Evolutionary conservation across 176 grass and related monocot genomes (phyloP).

Genomic region (Thinopyrum elongatum): DNA sequence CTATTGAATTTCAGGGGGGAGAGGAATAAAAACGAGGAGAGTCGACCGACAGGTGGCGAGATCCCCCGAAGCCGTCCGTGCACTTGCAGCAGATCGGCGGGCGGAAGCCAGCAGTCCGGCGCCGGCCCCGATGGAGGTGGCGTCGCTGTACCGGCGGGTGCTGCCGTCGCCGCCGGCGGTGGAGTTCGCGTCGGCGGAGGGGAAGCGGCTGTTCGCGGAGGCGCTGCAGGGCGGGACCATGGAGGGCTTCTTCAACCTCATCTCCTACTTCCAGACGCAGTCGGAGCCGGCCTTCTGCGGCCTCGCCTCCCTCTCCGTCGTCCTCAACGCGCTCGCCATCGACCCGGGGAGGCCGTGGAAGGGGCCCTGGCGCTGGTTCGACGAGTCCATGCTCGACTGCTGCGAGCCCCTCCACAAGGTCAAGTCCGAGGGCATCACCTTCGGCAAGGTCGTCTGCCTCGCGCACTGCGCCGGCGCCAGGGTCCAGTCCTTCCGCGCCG

Average conservation of each 20-base stretch:
- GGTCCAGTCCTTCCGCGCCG: constrained; percentile 62
- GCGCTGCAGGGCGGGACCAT: constrained; percentile 69
- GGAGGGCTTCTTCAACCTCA: constrained; percentile 77
- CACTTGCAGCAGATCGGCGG: not conserved
- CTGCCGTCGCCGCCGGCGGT: constrained; percentile 84
- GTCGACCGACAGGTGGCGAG: not conserved
- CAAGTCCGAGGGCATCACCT: constrained; percentile 72
- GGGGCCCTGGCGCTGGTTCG: constrained; percentile 97
- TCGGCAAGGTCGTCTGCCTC: constrained; percentile 85
- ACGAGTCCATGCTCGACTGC: constrained; percentile 97
- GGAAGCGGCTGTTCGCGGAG: constrained; percentile 74
- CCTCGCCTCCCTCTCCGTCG: constrained; percentile 74
- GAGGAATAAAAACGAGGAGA: not conserved
- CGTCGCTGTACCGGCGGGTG: constrained; percentile 69
- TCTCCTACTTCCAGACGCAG: constrained; percentile 85
- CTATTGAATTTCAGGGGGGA: not conserved
- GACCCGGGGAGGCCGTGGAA: constrained; percentile 66
- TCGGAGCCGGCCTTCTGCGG: constrained; percentile 86
- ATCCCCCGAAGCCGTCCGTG: not conserved
- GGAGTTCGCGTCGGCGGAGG: constrained; percentile 80
- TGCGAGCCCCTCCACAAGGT: constrained; percentile 88
- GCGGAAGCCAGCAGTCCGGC: not conserved
- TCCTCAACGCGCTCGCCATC: constrained; percentile 87
- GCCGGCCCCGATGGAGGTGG: constrained; percentile 34
- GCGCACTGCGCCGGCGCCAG: constrained; percentile 80